Conservation (phyloP, 176 grass and related monocot species). For the Ensete ventricosum region DNA sequence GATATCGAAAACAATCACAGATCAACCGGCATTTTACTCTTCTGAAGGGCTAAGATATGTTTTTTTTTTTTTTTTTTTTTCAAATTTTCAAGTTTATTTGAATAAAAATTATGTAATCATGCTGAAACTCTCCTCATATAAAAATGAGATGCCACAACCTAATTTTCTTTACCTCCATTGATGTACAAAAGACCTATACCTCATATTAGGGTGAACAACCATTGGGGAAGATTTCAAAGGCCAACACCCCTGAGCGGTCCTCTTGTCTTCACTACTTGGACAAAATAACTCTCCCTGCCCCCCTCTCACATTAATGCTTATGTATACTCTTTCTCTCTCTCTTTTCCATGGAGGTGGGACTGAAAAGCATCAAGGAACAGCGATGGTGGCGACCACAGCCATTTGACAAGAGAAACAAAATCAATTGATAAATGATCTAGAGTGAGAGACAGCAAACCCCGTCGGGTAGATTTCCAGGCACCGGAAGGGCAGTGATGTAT, state of each 20-base stretch:
- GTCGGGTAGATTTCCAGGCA: conserved; percentile 16
- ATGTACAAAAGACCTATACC: conserved; percentile 4
- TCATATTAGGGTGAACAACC: neutral
- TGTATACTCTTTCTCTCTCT: neutral
- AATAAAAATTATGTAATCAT: neutral
- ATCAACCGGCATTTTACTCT: too few species aligned
- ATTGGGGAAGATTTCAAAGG: neutral
- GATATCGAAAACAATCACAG: too few species aligned
- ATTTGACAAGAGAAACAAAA: conserved; percentile 4
- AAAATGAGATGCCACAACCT: neutral
- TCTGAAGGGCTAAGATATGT: too few species aligned
- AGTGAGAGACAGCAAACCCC: conserved; percentile 27
- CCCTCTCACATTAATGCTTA: neutral
- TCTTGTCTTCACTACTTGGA: neutral
- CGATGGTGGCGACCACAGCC: neutral
- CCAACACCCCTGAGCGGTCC: neutral
- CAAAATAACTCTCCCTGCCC: neutral
- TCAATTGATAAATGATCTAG: conserved; percentile 29
- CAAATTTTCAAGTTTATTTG: conserved; percentile 8
- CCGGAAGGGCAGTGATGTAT: conserved; percentile 21
- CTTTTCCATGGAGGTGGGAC: neutral
- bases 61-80: too few species aligned
- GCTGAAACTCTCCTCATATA: neutral
- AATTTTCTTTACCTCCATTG: neutral
- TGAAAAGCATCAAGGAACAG: neutral